Evolutionary conservation across 371 early-diverging fungal species (phyloP).

Genomic region (Mucor velutinosus): DNA sequence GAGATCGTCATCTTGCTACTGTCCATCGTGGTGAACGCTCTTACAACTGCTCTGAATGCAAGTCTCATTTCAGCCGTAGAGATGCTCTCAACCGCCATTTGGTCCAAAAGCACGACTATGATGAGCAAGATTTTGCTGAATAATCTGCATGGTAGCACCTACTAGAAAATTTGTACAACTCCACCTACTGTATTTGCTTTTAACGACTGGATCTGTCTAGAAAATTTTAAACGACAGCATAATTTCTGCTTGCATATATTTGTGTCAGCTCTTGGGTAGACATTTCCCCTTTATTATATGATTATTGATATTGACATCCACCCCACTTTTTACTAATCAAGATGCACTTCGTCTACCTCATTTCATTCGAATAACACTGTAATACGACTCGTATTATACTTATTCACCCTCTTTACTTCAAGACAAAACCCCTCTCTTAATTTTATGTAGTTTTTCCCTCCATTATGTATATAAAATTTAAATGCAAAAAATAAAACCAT

Average conservation of each 20-base stretch:
- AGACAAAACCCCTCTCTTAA: neutral
- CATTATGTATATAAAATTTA: neutral
- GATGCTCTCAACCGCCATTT: slow-evolving; percentile 63
- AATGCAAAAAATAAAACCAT: neutral
- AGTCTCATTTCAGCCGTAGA: slow-evolving; percentile 57
- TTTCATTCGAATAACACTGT: slow-evolving; percentile 16
- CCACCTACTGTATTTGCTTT: neutral
- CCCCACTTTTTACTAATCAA: slow-evolving; percentile 5
- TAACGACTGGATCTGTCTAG: neutral
- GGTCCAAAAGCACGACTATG: slow-evolving; percentile 12
- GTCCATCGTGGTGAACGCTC: slow-evolving; percentile 61
- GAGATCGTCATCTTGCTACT: slow-evolving; percentile 70
- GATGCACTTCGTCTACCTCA: neutral
- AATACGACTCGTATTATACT: slow-evolving; percentile 2
- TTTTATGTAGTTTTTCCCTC: neutral
- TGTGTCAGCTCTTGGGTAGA: neutral
- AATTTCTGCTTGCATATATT: neutral
- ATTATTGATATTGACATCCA: slow-evolving; percentile 5
- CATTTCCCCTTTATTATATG: neutral
- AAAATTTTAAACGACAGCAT: neutral
- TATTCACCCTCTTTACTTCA: neutral
- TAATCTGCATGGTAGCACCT: neutral
- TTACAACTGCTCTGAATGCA: slow-evolving; percentile 56
- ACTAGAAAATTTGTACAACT: neutral
- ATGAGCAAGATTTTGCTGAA: slow-evolving; percentile 4